A percentile compares a stretch with the other conserved stretches of the same genome.
phyloP scores from a whole-genome alignment of 2,329 filamentous ascomycete genomes.

The Septoria petroselini region DNA sequence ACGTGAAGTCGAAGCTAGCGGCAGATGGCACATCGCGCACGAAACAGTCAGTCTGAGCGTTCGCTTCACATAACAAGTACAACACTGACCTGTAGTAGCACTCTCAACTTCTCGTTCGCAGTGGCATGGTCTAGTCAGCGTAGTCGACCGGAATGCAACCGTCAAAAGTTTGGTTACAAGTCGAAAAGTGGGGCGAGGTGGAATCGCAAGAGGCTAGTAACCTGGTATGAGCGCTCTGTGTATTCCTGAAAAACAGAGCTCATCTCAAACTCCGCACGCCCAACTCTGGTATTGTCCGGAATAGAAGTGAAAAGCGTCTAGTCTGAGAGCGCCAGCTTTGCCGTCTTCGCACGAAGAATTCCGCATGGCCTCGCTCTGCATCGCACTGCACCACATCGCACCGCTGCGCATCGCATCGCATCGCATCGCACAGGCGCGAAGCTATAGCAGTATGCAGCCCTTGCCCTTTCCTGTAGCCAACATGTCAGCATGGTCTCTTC shows the following conservation, averaged over 20 bases:
- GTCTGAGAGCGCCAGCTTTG: constrained; percentile 18
- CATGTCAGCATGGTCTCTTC: background rate
- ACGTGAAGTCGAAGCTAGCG: background rate
- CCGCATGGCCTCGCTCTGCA: background rate
- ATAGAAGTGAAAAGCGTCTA: constrained; percentile 14
- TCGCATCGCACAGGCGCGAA: constrained; percentile 1
- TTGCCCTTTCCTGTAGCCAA: constrained; percentile 34
- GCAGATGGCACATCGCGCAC: background rate
- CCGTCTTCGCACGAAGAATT: constrained; percentile 3
- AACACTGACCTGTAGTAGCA: background rate
- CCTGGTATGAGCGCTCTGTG: constrained; percentile 24
- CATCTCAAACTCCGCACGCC: constrained; percentile 24
- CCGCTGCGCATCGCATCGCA: background rate
- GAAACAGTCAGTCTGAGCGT: background rate
- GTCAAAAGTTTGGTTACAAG: background rate
- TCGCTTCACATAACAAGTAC: background rate
- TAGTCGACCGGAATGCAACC: background rate
- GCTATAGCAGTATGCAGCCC: constrained; percentile 37
- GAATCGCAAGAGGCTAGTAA: constrained; percentile 5
- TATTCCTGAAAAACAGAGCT: constrained; percentile 22
- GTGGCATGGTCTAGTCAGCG: background rate
- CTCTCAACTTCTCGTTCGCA: background rate
- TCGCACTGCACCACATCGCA: background rate
- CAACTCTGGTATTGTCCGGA: constrained; percentile 22
- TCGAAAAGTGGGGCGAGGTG: background rate